These are phyloP conservation scores for Russula dissimulans DNA, from an alignment of 768 basidiomycete genomes.

Conservation along the genomic window DNA sequence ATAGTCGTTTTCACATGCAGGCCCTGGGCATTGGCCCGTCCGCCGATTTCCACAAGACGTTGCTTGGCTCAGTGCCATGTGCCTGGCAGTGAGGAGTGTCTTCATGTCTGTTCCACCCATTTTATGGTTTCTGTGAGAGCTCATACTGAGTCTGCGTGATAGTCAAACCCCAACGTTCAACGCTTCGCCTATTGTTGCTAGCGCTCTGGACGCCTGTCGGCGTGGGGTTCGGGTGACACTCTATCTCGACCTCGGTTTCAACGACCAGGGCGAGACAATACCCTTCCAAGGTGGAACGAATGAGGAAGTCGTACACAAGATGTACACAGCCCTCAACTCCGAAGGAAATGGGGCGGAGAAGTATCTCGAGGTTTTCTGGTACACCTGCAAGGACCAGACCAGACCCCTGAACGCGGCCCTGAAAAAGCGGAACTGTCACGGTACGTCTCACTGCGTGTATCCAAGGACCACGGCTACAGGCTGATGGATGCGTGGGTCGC, in stretches of 20 bases:
- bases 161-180: conserved; percentile 67
- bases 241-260: conserved; percentile 50
- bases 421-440: conserved; percentile 65
- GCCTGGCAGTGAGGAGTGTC: conserved; percentile 47
- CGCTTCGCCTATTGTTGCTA: conserved; percentile 50
- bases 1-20: conserved; percentile 15
- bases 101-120: conserved; percentile 40
- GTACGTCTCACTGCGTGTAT: conserved; percentile 23
- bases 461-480: neutral
- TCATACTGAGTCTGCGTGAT: neutral
- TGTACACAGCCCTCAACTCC: conserved; percentile 43
- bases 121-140: neutral
- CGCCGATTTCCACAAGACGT: conserved; percentile 51
- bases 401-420: conserved; percentile 54
- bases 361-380: conserved; percentile 46
- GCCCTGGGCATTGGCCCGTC: conserved; percentile 37
- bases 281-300: conserved; percentile 63
- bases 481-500: neutral
- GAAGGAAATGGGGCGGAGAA: conserved; percentile 36
- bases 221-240: conserved; percentile 52
- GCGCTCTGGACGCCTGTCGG: conserved; percentile 49
- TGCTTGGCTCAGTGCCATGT: conserved; percentile 57
- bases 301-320: conserved; percentile 51
- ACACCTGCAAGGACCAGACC: conserved; percentile 54
- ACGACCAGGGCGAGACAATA: conserved; percentile 46